These are phyloP conservation scores for Seminavis robusta DNA, from an alignment of 108 stramenopile genomes.

Conservation along the genomic window DNA sequence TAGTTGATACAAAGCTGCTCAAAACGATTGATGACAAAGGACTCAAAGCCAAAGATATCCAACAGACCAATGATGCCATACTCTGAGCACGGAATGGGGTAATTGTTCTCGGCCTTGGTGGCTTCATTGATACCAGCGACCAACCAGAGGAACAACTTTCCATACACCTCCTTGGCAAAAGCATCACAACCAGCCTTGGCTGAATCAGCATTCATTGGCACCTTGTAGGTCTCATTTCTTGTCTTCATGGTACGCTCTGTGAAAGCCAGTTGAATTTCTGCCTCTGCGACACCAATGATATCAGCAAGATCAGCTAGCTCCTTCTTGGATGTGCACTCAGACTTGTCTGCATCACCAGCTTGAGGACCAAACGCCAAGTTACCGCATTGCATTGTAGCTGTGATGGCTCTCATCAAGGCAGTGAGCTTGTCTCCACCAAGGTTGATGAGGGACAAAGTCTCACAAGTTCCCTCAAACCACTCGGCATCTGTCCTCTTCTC, in stretches of 20 bases:
- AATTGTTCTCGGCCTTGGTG: slow-evolving; percentile 52
- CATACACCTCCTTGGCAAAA: slow-evolving; percentile 91
- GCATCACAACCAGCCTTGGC: slow-evolving; percentile 87
- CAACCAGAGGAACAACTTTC: slow-evolving; percentile 73
- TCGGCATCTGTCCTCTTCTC: slow-evolving; percentile 80
- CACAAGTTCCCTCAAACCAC: slow-evolving; percentile 65
- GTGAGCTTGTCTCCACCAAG: slow-evolving; percentile 57
- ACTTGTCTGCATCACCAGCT: slow-evolving; percentile 58
- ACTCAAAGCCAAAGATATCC: slow-evolving; percentile 99
- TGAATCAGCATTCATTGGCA: slow-evolving; percentile 60
- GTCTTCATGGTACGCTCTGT: slow-evolving; percentile 82
- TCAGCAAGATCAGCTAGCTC: slow-evolving; percentile 65
- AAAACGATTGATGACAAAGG: slow-evolving; percentile 84
- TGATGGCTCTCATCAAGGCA: slow-evolving; percentile 72
- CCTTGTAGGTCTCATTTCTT: slow-evolving; percentile 75
- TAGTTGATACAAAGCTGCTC: slow-evolving; percentile 95
- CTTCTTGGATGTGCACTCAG: slow-evolving; percentile 39
- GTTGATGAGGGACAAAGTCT: slow-evolving; percentile 59
- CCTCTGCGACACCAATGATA: slow-evolving; percentile 64
- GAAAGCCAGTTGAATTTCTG: slow-evolving; percentile 56
- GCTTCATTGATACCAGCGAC: slow-evolving; percentile 80
- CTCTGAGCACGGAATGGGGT: slow-evolving; percentile 31
- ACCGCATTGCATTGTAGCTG: slow-evolving; percentile 82
- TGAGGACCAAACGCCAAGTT: slow-evolving; percentile 74
- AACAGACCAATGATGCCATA: slow-evolving; percentile 90